Evolutionary conservation across 768 basidiomycete genomes (phyloP), one percentile per base, ranked within the genome.

Genomic region (Pilatotrama ljubarskyi): DNA sequence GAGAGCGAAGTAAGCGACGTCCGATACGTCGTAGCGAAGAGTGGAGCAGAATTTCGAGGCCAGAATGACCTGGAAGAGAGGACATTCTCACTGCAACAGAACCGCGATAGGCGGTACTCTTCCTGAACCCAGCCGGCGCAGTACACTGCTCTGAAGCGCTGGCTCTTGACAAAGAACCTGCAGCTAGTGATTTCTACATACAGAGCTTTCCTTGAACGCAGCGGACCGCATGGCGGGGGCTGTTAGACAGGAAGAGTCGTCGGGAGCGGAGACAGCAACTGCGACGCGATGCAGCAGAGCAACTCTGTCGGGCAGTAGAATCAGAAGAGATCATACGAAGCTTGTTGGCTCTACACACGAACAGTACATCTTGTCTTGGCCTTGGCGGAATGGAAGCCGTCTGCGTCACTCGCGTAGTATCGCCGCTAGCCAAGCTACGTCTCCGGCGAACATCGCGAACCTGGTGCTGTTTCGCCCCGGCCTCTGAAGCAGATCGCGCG

Each of bases 341-440:
- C 24, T 13, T 42, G 40, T 42, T 55, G 52, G 41, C 47, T 22
- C 51, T 20, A 52, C 20, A 40, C 24, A n/a, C 58, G 58, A 37
- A 35, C 24, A 29, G 35, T 13, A 15, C 5, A 5, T 20, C 25
- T 18, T 11, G 7, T 7, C 47, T 32, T 41, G 32, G 59, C 40
- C 57, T 55, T 61, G 53, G 53, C 52, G 42, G 40, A 55, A 61
- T 61, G 59, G 59, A 61, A 61, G 53, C 17, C 24, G 40, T 42
- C 47, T 24, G 41, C 53, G 37, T 55, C 53, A 48, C 44, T 46
- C 38, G 44, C 58, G 20, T 43, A 13, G 40, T 37, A 18, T 41
- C 26, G 14, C 37, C 29, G 18, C 51, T 14, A 22, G 48, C 17
- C 20, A 14, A 26, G 24, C n/a, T 17, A 11, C 50, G 13, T 22